phyloP scores from a whole-genome alignment of 805 yeast genomes.

The Ogataea trehaloabstinens region DNA sequence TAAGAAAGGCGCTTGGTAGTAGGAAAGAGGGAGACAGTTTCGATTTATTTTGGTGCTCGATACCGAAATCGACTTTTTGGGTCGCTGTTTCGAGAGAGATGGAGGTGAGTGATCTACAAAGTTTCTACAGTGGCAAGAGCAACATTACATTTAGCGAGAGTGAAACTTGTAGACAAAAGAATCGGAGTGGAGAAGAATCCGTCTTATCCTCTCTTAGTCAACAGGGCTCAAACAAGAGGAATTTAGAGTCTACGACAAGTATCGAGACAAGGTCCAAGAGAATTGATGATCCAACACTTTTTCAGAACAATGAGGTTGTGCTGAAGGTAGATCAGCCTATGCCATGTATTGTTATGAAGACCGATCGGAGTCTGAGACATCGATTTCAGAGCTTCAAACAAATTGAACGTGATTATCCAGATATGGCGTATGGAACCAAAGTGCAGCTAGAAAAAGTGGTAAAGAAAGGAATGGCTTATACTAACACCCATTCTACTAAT shows the following conservation, averaged over 20 bases:
- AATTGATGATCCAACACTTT: background rate
- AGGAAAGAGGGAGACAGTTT: no score
- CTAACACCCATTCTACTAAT: background rate
- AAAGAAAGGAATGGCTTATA: background rate
- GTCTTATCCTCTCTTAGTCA: no score
- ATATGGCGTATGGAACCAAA: slow-evolving; percentile 1
- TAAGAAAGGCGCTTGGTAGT: no score
- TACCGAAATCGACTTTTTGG: no score
- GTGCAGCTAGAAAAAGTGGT: background rate
- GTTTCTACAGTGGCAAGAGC: slow-evolving; percentile 1
- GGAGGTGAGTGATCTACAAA: no score
- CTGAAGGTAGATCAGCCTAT: background rate
- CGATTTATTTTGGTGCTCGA: no score
- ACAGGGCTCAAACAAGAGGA: no score
- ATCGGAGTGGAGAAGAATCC: background rate
- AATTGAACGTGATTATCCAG: slow-evolving; percentile 1
- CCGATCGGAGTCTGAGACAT: background rate
- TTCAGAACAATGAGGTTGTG: slow-evolving; percentile 1
- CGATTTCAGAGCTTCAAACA: background rate
- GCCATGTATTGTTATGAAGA: background rate
- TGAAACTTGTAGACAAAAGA: background rate
- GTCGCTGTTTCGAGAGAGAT: no score
- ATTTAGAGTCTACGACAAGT: no score
- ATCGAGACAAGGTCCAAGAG: background rate
- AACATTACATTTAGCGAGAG: background rate